phyloP scores from a whole-genome alignment of 495 filamentous ascomycete genomes.

The Penicillium fimorum region DNA sequence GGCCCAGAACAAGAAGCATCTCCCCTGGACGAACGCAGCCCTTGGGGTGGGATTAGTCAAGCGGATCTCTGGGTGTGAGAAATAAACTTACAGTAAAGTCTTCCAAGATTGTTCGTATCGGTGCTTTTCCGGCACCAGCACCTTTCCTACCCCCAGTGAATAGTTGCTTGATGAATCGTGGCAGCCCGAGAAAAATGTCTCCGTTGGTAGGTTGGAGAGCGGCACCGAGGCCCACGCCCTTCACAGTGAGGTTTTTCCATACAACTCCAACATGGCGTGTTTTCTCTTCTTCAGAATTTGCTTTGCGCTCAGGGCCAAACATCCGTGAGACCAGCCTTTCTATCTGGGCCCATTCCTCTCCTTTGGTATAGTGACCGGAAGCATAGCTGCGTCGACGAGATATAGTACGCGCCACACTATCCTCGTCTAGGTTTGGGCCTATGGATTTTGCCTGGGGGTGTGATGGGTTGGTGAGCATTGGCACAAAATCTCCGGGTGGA shows the following conservation, averaged over 20 bases:
- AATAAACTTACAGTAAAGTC: conserved; percentile 51
- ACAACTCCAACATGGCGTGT: conserved; percentile 56
- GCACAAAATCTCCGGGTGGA: conserved; percentile 1
- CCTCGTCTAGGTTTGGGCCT: conserved; percentile 37
- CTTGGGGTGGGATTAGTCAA: conserved; percentile 18
- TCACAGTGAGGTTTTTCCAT: conserved; percentile 63
- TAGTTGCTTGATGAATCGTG: conserved; percentile 51
- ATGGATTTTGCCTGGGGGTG: not conserved
- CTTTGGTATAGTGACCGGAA: conserved; percentile 31
- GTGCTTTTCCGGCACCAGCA: conserved; percentile 43
- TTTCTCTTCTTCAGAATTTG: conserved; percentile 65
- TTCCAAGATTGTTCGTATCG: conserved; percentile 62
- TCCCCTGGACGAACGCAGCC: conserved; percentile 49
- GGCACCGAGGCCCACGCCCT: conserved; percentile 65
- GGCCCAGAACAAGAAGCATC: conserved; percentile 65
- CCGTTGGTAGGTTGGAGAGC: conserved; percentile 63
- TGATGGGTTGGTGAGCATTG: conserved; percentile 9
- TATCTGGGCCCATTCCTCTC: conserved; percentile 59
- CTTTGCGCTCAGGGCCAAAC: conserved; percentile 61
- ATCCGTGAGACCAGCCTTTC: conserved; percentile 60
- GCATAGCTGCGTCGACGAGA: conserved; percentile 49
- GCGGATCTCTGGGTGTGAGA: conserved; percentile 44
- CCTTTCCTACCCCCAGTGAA: conserved; percentile 43
- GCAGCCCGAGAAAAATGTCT: conserved; percentile 60
- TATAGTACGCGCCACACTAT: conserved; percentile 49